Evolutionary conservation across 2,329 filamentous ascomycete species (phyloP).

Genomic region (Biscogniauxia mediterranea): DNA sequence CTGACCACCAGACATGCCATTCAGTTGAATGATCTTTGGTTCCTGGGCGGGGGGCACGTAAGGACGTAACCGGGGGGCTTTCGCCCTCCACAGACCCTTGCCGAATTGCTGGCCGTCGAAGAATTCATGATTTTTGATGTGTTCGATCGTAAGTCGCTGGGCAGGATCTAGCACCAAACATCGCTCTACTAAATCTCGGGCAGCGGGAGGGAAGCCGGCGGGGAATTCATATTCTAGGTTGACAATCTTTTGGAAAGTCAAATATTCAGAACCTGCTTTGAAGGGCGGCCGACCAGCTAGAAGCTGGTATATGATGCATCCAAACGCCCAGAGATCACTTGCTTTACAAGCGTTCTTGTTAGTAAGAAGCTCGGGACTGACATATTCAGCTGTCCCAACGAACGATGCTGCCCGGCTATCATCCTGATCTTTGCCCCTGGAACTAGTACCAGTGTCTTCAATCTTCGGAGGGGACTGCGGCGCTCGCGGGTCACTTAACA

Average conservation of each 20-base stretch:
- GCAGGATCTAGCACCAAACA: slow-evolving; percentile 86
- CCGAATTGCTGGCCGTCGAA: slow-evolving; percentile 88
- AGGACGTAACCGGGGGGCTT: slow-evolving; percentile 81
- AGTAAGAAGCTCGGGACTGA: slow-evolving; percentile 93
- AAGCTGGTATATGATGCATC: slow-evolving; percentile 95
- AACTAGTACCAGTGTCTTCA: slow-evolving; percentile 38
- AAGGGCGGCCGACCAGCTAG: slow-evolving; percentile 95
- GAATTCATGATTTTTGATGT: slow-evolving; percentile 95
- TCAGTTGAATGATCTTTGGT: slow-evolving; percentile 71
- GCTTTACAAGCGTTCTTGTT: slow-evolving; percentile 97
- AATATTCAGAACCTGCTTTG: slow-evolving; percentile 92
- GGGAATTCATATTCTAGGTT: slow-evolving; percentile 93
- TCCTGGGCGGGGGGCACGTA: slow-evolving; percentile 78
- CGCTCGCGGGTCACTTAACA: slow-evolving; percentile 63
- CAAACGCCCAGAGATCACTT: slow-evolving; percentile 97
- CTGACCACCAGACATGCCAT: slow-evolving; percentile 46
- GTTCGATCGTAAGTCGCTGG: slow-evolving; percentile 82
- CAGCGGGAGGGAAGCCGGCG: slow-evolving; percentile 78
- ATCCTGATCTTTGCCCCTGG: slow-evolving; percentile 45
- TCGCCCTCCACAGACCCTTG: slow-evolving; percentile 80
- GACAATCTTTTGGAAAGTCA: slow-evolving; percentile 98
- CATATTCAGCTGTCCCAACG: slow-evolving; percentile 96
- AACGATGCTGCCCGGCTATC: slow-evolving; percentile 85
- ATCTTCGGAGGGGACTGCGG: slow-evolving; percentile 39
- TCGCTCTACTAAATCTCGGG: slow-evolving; percentile 85